Percentiles rank a stretch among this genome's conserved stretches.
These are phyloP conservation scores for Massariosphaeria phaeospora DNA, from an alignment of 495 filamentous ascomycete genomes.

Conservation along the genomic window DNA sequence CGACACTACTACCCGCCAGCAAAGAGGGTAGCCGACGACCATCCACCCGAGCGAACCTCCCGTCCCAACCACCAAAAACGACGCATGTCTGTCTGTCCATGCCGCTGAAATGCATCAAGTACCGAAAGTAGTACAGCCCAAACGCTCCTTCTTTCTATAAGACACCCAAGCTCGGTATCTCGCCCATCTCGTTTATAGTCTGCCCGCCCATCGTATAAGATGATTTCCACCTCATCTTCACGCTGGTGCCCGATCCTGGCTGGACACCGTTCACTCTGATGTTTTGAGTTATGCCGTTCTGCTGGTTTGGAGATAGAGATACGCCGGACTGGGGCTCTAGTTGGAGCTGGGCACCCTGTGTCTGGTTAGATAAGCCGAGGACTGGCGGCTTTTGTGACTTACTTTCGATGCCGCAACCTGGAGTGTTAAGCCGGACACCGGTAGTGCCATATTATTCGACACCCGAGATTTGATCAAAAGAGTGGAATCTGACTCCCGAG, in stretches of 20 bases:
- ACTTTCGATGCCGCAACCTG: slow-evolving; percentile 93
- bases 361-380: neutral
- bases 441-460: slow-evolving; percentile 68
- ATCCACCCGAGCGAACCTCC: too few species aligned
- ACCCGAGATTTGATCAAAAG: slow-evolving; percentile 62
- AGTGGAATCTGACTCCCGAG: slow-evolving; percentile 45
- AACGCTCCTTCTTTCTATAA: slow-evolving; percentile 40
- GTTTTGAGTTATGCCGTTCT: slow-evolving; percentile 73
- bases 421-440: slow-evolving; percentile 77
- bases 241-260: slow-evolving; percentile 61
- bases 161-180: slow-evolving; percentile 79
- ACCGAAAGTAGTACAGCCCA: neutral
- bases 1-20: too few species aligned
- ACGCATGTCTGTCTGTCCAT: neutral
- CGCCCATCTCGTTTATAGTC: slow-evolving; percentile 72
- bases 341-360: slow-evolving; percentile 70
- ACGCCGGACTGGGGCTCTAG: slow-evolving; percentile 80
- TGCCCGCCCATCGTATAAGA: slow-evolving; percentile 67
- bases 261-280: slow-evolving; percentile 73
- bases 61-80: too few species aligned
- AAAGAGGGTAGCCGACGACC: too few species aligned
- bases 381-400: slow-evolving; percentile 25
- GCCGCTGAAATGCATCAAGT: slow-evolving; percentile 19
- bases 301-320: slow-evolving; percentile 65
- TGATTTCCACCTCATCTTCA: slow-evolving; percentile 86